phyloP scores from a whole-genome alignment of 2,329 filamentous ascomycete genomes.

The Pseudocercospora vitis region DNA sequence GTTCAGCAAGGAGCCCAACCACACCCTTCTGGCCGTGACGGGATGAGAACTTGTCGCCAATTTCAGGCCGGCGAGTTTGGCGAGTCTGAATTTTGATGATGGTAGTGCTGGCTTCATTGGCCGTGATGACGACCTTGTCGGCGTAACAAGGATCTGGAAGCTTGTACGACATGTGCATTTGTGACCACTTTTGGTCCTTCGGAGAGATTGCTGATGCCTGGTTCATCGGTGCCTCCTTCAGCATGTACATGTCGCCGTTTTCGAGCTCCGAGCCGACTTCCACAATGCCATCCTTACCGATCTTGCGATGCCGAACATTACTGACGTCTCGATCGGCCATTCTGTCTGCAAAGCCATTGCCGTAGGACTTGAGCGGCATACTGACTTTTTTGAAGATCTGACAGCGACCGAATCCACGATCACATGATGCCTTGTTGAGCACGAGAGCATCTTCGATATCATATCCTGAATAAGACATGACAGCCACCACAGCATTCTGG shows the following conservation, averaged over 20 bases:
- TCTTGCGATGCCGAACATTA: conserved; percentile 60
- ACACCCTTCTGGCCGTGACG: conserved; percentile 98
- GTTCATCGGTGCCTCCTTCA: conserved; percentile 83
- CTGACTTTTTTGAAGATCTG: conserved; percentile 97
- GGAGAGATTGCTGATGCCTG: conserved; percentile 55
- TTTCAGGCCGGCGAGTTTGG: conserved; percentile 91
- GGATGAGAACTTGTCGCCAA: conserved; percentile 98
- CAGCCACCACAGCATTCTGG: conserved; percentile 94
- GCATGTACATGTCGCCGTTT: conserved; percentile 80
- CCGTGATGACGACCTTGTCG: conserved; percentile 93
- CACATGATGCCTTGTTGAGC: conserved; percentile 91
- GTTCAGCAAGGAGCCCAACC: conserved; percentile 91
- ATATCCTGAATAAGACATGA: conserved; percentile 99
- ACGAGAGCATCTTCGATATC: conserved; percentile 99
- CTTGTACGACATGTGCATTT: conserved; percentile 62
- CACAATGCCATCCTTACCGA: conserved; percentile 86
- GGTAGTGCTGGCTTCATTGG: conserved; percentile 80
- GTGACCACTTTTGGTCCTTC: conserved; percentile 34
- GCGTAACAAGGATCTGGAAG: conserved; percentile 68
- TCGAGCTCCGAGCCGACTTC: conserved; percentile 79
- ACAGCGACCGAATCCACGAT: conserved; percentile 92
- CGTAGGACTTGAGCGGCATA: conserved; percentile 82
- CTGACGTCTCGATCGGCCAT: conserved; percentile 59
- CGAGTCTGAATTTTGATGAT: conserved; percentile 93
- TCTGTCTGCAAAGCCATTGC: conserved; percentile 68